A percentile compares a stretch with the other conserved stretches of the same genome.
Conservation (phyloP, 1,139 yeast genomes). For the Candida frijolesensis region DNA sequence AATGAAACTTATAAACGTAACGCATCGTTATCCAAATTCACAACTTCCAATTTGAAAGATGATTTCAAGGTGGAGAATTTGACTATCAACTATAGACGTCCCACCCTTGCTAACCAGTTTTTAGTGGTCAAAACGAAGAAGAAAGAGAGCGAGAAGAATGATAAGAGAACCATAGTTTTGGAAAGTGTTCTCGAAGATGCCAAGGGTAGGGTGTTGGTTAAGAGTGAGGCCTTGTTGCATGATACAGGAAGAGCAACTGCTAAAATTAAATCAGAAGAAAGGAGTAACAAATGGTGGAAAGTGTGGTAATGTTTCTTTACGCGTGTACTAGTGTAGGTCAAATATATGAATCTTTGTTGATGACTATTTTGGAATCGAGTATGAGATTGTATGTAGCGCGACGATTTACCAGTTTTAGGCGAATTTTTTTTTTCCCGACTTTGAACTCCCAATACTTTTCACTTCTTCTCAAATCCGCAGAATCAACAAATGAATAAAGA, state of each 20-base stretch:
- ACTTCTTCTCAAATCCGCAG: neutral
- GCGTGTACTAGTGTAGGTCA: neutral
- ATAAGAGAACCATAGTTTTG: constrained; percentile 28
- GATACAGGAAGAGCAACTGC: constrained; percentile 43
- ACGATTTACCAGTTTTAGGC: too few relatives aligned
- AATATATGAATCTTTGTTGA: neutral
- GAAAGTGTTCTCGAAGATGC: constrained; percentile 38
- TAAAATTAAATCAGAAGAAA: constrained; percentile 13
- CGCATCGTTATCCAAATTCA: constrained; percentile 43
- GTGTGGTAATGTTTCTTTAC: neutral
- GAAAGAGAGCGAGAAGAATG: constrained; percentile 24
- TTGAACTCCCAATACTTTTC: neutral
- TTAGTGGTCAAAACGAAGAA: constrained; percentile 60
- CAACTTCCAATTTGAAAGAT: constrained; percentile 37
- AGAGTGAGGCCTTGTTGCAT: constrained; percentile 37
- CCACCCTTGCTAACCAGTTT: constrained; percentile 81
- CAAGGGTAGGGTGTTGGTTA: constrained; percentile 39
- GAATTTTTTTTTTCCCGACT: neutral
- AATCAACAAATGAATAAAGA: constrained; percentile 10
- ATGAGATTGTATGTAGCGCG: too few relatives aligned
- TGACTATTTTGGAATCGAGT: too few relatives aligned
- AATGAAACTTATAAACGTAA: constrained; percentile 73
- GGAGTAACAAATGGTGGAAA: constrained; percentile 11
- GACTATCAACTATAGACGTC: constrained; percentile 62
- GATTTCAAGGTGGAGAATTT: constrained; percentile 53